Evolutionary conservation across 2,329 filamentous ascomycete species (phyloP), one percentile per base, ranked within the genome.

Genomic region (Ceratocystis lukuohia): DNA sequence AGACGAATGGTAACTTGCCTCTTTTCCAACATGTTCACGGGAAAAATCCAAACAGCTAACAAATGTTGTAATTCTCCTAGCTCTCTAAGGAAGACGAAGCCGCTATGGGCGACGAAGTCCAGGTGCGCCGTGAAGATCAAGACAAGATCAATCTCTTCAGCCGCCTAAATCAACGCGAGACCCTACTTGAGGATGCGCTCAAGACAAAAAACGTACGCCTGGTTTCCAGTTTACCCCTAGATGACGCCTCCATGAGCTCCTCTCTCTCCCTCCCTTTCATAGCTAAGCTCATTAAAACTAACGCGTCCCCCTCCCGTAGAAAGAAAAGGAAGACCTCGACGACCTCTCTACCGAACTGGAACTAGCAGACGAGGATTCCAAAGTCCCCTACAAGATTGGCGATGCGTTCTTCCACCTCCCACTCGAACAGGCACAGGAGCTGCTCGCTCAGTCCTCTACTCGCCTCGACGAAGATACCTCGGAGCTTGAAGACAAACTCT

Each of bases 111-210:
- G 88, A 94, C 70, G 94, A 99, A 74, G 88, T 91, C 72, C 89
- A 96, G 76, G 94, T 99, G 68, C 89, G 94, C 68, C 88, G 92
- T 73, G 92, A 97, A 75, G 94, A 99, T 75, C 94, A 99, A 77
- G 92, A 97, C 79, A 96, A 94, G 78, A 99, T 99, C 84, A 99
- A 99, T 78, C 88, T 86, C 70, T 99, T 99, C 81, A 96, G 92
- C 76, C 87, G 91, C 57, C 80, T 99, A 69, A 94, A 99, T 75
- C 91, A 95, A 74, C 88, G 89, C 64, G 89, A 96, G 75, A 81
- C 88, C 44, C 76, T 81, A 2, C 75, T 97, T 2, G 87, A 95
- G 74, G 91, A 95, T 61, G 86, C 94, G 71, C 77, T 97, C 70
- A 88, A 88, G 73, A 75, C 77, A 5, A 96, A 96, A 75, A 85